Conservation (phyloP, 2,329 filamentous ascomycete species). For the Monilinia fructicola region DNA sequence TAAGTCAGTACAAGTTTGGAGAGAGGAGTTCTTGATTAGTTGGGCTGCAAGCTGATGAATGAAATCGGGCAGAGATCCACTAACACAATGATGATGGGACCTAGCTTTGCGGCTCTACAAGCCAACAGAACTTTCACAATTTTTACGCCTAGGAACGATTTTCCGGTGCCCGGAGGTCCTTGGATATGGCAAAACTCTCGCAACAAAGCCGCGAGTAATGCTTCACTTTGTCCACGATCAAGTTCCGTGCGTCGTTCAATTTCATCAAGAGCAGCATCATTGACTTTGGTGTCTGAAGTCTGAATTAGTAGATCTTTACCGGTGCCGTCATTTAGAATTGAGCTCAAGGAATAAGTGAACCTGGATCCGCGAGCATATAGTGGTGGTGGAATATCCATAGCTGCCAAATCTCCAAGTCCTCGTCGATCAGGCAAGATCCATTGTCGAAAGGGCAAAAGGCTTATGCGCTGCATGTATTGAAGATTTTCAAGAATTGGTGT, state of each 20-base stretch:
- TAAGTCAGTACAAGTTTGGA: neutral
- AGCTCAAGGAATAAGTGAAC: slow-evolving; percentile 27
- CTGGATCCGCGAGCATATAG: slow-evolving; percentile 26
- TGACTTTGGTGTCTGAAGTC: neutral
- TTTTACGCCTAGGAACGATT: slow-evolving; percentile 37
- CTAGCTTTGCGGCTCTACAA: slow-evolving; percentile 36
- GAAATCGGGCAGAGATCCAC: slow-evolving; percentile 16
- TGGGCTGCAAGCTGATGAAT: slow-evolving; percentile 40
- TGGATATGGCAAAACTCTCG: slow-evolving; percentile 47
- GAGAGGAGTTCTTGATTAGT: slow-evolving; percentile 36
- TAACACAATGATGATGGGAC: slow-evolving; percentile 42
- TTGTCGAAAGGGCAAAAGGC: slow-evolving; percentile 11
- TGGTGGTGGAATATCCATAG: slow-evolving; percentile 30
- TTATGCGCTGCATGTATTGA: slow-evolving; percentile 10
- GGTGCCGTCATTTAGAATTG: slow-evolving; percentile 28
- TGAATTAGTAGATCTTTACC: slow-evolving; percentile 22
- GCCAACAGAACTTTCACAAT: slow-evolving; percentile 40
- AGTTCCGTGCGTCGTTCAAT: slow-evolving; percentile 29
- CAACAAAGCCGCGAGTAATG: slow-evolving; percentile 36
- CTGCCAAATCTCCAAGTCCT: neutral
- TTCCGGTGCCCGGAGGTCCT: slow-evolving; percentile 37
- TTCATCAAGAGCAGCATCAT: slow-evolving; percentile 28
- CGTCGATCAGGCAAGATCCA: slow-evolving; percentile 19
- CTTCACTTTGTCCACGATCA: slow-evolving; percentile 43
- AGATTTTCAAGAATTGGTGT: slow-evolving; percentile 18